These are phyloP conservation scores for Termitomyces sp. DNA, from an alignment of 1,284 basidiomycete genomes.

Conservation along the genomic window DNA sequence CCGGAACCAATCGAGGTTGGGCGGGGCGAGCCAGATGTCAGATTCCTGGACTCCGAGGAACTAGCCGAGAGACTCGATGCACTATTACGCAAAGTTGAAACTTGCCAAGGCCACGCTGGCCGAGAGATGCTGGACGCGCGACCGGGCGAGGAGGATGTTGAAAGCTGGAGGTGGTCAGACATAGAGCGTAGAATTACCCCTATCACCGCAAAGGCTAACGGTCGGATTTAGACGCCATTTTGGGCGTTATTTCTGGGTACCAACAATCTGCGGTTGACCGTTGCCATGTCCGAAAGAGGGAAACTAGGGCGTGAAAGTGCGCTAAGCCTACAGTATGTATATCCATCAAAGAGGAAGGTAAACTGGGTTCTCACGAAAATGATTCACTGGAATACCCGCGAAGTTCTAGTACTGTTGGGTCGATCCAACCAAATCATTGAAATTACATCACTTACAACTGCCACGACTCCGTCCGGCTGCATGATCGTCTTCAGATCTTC, in stretches of 20 bases:
- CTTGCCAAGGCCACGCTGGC: conserved; percentile 57
- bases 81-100: conserved; percentile 21
- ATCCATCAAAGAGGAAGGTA: too few species aligned
- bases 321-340: too few species aligned
- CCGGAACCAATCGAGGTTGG: conserved; percentile 14
- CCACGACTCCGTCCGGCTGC: conserved; percentile 70
- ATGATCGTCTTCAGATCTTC: conserved; percentile 58
- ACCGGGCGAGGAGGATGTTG: conserved; percentile 44
- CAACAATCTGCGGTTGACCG: background rate
- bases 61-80: conserved; percentile 20
- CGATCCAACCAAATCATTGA: background rate
- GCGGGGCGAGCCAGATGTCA: conserved; percentile 12
- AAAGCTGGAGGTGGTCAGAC: conserved; percentile 40
- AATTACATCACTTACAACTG: conserved; percentile 54
- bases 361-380: background rate
- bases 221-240: background rate
- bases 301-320: background rate
- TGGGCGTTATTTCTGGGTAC: background rate
- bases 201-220: background rate
- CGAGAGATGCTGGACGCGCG: conserved; percentile 42
- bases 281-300: background rate
- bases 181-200: conserved; percentile 23
- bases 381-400: conserved; percentile 51
- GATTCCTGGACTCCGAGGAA: conserved; percentile 27
- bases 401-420: conserved; percentile 28